Base-by-base conservation (phyloP, 495 filamentous ascomycete genomes). In the Tricharina praecox region DNA sequence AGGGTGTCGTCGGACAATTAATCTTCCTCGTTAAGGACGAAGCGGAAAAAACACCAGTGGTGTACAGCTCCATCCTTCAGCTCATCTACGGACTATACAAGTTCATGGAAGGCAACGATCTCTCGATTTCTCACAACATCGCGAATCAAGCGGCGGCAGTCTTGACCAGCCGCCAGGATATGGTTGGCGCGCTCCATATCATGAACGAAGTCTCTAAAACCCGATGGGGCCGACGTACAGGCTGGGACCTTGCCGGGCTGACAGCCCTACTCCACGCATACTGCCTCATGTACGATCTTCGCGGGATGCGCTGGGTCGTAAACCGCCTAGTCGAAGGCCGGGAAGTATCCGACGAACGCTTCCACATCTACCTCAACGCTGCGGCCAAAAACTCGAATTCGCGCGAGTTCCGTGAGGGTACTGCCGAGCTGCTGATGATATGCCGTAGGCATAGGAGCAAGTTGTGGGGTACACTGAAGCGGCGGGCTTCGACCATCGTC, bases 251-350 rank as follows among this genome's bases (percentile, higher is more conserved):
- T 2, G 54, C 53, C 3, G 53, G 50, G 8, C 16, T 56, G 32
- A 60, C 58, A 1, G 53, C 57, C 16, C 26, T 61, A 3, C 13
- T 61, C 23, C 36, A 40, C 15, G 59, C 59, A 9, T 61, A 62
- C 24, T 46, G 39, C 1, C 26, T 34, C 4, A 53, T 59, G n/a
- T 23, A 23, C 19, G 59, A 61, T 48, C 15, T 59, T 1, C 15
- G 35, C 16, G 54, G 59, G 7, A 19, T 57, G 2, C 16, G 13
- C 10, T 60, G 57, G 57, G 45, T 53, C 1, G 52, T 60, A 20
- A 52, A 60, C 5, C 47, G 49, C 19, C 13, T 57, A 18, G 40
- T 45, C 8, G 48, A 35, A 20, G 33, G 28, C 3, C 32, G 39
- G 8, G 28, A 43, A n/a, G 41, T 33, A 10, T 45, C 56, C 16